phyloP scores from a whole-genome alignment of 176 grass and related monocot genomes.

The Saccharum spontaneum region DNA sequence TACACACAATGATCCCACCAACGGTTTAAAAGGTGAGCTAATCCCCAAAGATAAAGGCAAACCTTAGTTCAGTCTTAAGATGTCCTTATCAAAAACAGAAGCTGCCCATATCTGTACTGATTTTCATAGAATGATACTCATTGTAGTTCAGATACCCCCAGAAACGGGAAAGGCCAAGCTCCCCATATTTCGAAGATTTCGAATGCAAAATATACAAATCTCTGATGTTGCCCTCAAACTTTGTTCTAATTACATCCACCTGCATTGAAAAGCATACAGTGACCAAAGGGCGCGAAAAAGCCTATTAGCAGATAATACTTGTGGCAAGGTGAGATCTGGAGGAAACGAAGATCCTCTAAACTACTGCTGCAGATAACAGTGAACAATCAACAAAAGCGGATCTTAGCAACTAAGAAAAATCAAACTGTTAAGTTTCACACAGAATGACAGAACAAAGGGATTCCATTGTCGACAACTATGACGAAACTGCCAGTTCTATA shows the following conservation, averaged over 20 bases:
- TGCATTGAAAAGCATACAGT: conserved; percentile 39
- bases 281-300: conserved; percentile 11
- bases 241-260: conserved; percentile 57
- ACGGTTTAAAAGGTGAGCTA: not conserved
- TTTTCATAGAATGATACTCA: conserved; percentile 55
- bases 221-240: conserved; percentile 69
- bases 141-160: conserved; percentile 96
- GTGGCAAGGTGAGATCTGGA: conserved; percentile 1
- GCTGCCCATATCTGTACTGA: conserved; percentile 41
- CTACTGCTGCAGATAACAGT: not conserved
- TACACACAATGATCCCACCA: not conserved
- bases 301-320: not conserved
- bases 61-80: not conserved
- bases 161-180: conserved; percentile 74
- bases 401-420: conserved; percentile 3
- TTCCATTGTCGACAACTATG: not conserved
- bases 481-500: not conserved
- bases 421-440: conserved; percentile 9
- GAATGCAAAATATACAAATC: conserved; percentile 66
- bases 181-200: conserved; percentile 72
- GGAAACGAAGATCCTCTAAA: not conserved
- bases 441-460: not conserved
- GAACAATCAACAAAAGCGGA: conserved; percentile 11
- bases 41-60: not conserved
- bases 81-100: conserved; percentile 42